Percentiles rank a stretch among this genome's conserved stretches.
These are phyloP conservation scores for Eurotiales sp. DNA, from an alignment of 2,329 filamentous ascomycete genomes.

Conservation along the genomic window DNA sequence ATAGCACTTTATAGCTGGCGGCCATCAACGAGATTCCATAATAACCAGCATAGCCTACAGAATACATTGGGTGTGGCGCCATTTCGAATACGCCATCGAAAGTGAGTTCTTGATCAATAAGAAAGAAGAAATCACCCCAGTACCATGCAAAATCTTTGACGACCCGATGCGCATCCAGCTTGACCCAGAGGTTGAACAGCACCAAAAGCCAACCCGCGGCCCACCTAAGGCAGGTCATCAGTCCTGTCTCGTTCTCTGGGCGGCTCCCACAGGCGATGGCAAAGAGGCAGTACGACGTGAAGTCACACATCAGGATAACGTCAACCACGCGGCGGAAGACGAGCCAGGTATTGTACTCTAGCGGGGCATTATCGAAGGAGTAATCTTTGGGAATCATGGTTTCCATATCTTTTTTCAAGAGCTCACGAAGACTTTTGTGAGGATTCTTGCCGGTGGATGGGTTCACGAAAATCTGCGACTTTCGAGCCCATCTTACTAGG, in stretches of 20 bases:
- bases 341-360: constrained; percentile 99
- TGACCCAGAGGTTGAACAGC: constrained; percentile 96
- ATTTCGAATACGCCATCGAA: constrained; percentile 99
- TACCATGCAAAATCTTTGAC: constrained; percentile 99
- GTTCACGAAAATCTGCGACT: constrained; percentile 80
- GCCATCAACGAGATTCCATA: constrained; percentile 98
- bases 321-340: constrained; percentile 94
- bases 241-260: constrained; percentile 66
- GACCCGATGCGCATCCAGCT: constrained; percentile 93
- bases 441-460: constrained; percentile 78
- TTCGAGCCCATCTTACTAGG: constrained; percentile 81
- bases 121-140: constrained; percentile 99
- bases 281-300: constrained; percentile 93
- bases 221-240: constrained; percentile 75
- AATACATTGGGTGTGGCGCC: constrained; percentile 98
- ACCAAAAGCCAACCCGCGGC: constrained; percentile 71
- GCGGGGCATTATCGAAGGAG: constrained; percentile 82
- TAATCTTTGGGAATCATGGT: constrained; percentile 94
- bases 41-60: constrained; percentile 94
- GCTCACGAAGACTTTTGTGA: constrained; percentile 73
- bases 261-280: constrained; percentile 79
- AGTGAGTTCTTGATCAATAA: constrained; percentile 94
- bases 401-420: constrained; percentile 86
- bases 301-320: constrained; percentile 98
- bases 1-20: constrained; percentile 93